A percentile compares a stretch with the other conserved stretches of the same genome.
phyloP scores from a whole-genome alignment of 2,329 filamentous ascomycete genomes.

The Aureobasidium sp. region DNA sequence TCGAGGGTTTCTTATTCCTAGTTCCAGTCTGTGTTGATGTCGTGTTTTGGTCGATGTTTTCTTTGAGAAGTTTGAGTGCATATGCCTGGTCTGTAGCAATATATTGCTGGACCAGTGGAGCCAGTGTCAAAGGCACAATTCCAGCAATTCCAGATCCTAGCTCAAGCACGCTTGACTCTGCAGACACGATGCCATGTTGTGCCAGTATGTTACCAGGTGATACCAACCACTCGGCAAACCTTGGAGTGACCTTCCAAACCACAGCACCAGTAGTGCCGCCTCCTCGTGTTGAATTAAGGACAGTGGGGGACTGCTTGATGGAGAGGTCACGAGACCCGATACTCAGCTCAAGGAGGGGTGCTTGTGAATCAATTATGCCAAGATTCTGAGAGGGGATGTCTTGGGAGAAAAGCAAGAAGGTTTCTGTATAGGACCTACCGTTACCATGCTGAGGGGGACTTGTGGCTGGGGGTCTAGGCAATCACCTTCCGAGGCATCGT shows the following conservation, averaged over 20 bases:
- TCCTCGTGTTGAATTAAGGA: slow-evolving; percentile 67
- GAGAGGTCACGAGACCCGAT: slow-evolving; percentile 62
- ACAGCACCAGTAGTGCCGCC: slow-evolving; percentile 70
- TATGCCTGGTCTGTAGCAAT: slow-evolving; percentile 85
- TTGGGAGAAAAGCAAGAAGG: slow-evolving; percentile 77
- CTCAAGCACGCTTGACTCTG: slow-evolving; percentile 59
- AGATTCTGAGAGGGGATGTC: slow-evolving; percentile 66
- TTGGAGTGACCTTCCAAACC: slow-evolving; percentile 83
- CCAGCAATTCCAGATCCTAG: slow-evolving; percentile 84
- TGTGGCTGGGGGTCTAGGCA: background rate
- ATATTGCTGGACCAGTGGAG: slow-evolving; percentile 53
- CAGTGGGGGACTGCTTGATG: slow-evolving; percentile 73
- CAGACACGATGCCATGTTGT: slow-evolving; percentile 42
- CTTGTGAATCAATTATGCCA: slow-evolving; percentile 72
- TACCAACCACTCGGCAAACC: slow-evolving; percentile 72
- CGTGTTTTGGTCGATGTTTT: slow-evolving; percentile 62
- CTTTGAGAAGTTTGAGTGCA: slow-evolving; percentile 64
- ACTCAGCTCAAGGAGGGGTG: slow-evolving; percentile 50
- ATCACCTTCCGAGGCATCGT: slow-evolving; percentile 15
- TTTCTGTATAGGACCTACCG: slow-evolving; percentile 49
- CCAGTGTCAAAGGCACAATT: slow-evolving; percentile 62
- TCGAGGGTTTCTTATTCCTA: background rate
- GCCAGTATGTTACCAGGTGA: slow-evolving; percentile 56
- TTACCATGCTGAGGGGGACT: slow-evolving; percentile 11
- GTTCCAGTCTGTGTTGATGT: background rate